Evolutionary conservation across 2,329 filamentous ascomycete species (phyloP), one percentile per base, ranked within the genome.

Genomic region (Aspergillus ibericus): DNA sequence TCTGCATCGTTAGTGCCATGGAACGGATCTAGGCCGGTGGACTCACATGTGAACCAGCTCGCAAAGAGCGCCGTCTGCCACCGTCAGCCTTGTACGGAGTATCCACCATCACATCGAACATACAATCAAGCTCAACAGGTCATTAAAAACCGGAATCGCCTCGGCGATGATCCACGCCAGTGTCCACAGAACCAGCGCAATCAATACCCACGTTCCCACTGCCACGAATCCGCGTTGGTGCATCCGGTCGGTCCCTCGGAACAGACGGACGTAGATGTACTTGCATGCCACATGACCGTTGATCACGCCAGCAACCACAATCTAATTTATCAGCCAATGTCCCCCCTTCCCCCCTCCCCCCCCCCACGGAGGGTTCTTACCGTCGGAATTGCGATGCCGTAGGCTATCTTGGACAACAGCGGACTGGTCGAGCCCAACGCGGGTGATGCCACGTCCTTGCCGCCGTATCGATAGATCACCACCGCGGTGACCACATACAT

Each of bases 281-380:
- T 88, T 88, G 46, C 80, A 81, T 0, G 85, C 85, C 1, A 90
- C 85, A 58, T 87, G 84, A 5, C 83, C 86, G 66, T 88, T 85
- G 55, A 91, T 86, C 10, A 90, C 86, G 49, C 88, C 88, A 0
- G 88, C 86, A 49, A 91, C 83, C 35, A 90, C 78, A 56, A 90
- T 89, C 72, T 75, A 32, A 10, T 6, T 5, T 20, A 12, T 20
- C 0, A 13, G 18, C 56, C 35, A 16, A 18, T 9, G 3, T 10
- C 9, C n/a, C 36, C 36, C 3, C 27, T 5, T 25, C n/a, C 4
- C 25, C 25, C 25, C 25, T 27, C 4, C 7, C 25, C 25, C 25
- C 27, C 27, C 27, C 27, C 38, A n/a, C 75, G 8, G 18, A 29
- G 35, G 20, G 20, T 38, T 15, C 22, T 13, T 42, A 53, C 73